Conservation (phyloP, 164 flowering plant genomes). For the Macadamia tetraphylla region DNA sequence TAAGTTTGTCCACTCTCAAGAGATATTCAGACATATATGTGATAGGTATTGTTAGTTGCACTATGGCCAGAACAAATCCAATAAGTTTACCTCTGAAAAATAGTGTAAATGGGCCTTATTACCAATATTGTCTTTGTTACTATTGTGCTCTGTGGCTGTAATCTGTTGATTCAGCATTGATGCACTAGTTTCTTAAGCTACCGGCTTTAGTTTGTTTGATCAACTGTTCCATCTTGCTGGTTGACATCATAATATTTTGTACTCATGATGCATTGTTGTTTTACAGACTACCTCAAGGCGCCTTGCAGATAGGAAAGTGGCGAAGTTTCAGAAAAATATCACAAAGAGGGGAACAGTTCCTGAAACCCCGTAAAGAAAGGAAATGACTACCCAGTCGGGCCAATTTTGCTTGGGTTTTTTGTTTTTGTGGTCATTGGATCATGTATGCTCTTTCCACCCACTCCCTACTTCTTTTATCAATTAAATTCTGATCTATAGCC, state of each 20-base stretch:
- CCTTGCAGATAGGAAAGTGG: slow-evolving; percentile 36
- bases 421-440: slow-evolving; percentile 46
- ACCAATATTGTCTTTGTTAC: no score
- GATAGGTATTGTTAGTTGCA: no score
- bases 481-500: background rate
- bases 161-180: background rate
- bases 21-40: no score
- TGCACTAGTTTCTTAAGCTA: background rate
- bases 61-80: no score
- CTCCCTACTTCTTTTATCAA: background rate
- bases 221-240: background rate
- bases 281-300: slow-evolving; percentile 29
- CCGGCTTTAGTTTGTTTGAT: background rate
- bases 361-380: slow-evolving; percentile 37
- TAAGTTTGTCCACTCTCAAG: no score
- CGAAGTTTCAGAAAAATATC: slow-evolving; percentile 38
- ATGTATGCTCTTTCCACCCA: slow-evolving; percentile 18
- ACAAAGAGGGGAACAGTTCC: slow-evolving; percentile 37
- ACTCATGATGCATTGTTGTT: background rate
- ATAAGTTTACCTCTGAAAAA: no score
- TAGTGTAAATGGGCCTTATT: no score
- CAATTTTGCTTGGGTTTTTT: slow-evolving; percentile 36
- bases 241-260: background rate
- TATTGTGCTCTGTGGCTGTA: no score
- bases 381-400: slow-evolving; percentile 34